phyloP scores from a whole-genome alignment of 305 asterid species.

The Stenogyne calaminthoides region DNA sequence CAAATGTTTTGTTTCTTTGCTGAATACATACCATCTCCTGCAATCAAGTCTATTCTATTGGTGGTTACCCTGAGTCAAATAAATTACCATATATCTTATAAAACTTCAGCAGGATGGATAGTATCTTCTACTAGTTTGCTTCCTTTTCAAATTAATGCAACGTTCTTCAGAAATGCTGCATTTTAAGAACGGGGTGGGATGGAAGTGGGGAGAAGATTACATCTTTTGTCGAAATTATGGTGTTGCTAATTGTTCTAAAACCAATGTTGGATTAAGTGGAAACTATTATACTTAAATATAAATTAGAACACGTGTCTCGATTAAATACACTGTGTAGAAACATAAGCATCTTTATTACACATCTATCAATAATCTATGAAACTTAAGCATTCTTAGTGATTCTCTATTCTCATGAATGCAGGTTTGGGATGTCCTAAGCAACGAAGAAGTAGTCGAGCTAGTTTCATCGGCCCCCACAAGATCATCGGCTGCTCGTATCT shows the following conservation, averaged over 20 bases:
- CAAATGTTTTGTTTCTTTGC: background rate
- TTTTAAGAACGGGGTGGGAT: background rate
- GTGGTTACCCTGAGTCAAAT: background rate
- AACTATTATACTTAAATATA: too few relatives aligned
- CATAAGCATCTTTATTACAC: too few relatives aligned
- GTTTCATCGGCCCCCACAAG: constrained; percentile 73
- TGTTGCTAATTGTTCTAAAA: too few relatives aligned
- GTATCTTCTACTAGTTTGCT: background rate
- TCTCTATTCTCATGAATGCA: constrained; percentile 18
- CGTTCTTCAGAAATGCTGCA: background rate
- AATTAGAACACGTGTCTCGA: background rate
- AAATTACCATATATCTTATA: background rate
- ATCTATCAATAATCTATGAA: background rate
- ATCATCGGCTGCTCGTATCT: constrained; percentile 72
- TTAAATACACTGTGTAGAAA: too few relatives aligned
- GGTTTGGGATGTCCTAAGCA: constrained; percentile 98
- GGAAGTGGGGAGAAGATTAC: background rate
- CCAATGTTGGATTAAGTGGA: too few relatives aligned
- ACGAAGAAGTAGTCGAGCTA: constrained; percentile 85
- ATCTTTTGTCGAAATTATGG: background rate
- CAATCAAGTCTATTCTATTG: background rate
- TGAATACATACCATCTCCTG: background rate
- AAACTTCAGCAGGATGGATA: background rate
- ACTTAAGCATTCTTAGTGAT: background rate
- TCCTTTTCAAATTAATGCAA: background rate